Base-by-base conservation (phyloP, 2,329 filamentous ascomycete species). In the Eutypella sp. region DNA sequence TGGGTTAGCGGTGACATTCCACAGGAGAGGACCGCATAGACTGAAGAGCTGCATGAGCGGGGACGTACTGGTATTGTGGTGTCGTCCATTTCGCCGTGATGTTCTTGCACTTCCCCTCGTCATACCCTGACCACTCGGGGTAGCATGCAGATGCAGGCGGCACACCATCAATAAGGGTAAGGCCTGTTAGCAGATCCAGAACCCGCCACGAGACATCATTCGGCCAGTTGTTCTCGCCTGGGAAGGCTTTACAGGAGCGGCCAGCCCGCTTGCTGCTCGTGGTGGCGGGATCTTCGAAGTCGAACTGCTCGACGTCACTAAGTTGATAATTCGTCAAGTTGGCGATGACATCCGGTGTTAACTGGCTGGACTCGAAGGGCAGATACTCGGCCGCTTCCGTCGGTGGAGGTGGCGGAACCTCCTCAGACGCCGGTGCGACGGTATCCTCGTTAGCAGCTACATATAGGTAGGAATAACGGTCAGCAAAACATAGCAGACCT, bases 81-180 rank as follows among this genome's bases (percentile, higher is more conserved):
- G 38, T 54, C 41, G 41, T 20, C 63, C 64, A 68, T 22, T 63
- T 56, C 6, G 52, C 49, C 2, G 53, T 49, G 2, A 68, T 46
- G 15, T 51, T 53, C 19, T 41, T 44, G 44, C 66, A 68, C 22
- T 54, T 54, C 19, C 49, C 45, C 37, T 55, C 47, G 29, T 67
- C 47, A 39, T 61, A 61, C 20, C 57, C 50, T n/a, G 51, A 51
- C 38, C 56, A 55, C 22, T 57, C 52, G 2, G 55, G 33, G 20
- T 67, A 67, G 47, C 66, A 68, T 13, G 59, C 46, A 3, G 64
- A 59, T 2, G 59, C 63, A 4, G 64, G 44, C 1, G 66, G 66
- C 1, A 62, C 51, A 2, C 63, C 61, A 45, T 65, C 52, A 23
- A 67, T 58, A 7, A 68, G 46, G 22, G 58, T 53, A 7, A 62